Percentiles rank a stretch among this genome's conserved stretches.
These are phyloP conservation scores for Monosporozyma aquatica DNA, from an alignment of 805 yeast species.

Conservation along the genomic window DNA sequence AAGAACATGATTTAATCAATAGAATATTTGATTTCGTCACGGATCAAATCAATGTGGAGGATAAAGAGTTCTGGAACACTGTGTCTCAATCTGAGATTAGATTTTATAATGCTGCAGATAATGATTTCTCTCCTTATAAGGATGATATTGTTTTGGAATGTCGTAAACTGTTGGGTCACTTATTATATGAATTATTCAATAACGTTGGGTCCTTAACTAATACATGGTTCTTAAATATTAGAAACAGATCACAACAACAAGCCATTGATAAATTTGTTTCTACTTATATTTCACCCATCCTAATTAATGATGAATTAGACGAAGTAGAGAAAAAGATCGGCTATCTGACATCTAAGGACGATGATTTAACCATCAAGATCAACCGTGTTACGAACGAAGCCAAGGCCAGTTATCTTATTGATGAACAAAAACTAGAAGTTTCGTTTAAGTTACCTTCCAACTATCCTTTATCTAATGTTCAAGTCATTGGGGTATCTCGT, in stretches of 20 bases:
- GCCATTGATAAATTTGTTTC: conserved; percentile 55
- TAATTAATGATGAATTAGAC: conserved; percentile 50
- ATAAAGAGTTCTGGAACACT: conserved; percentile 20
- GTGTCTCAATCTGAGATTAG: conserved; percentile 19
- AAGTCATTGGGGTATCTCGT: conserved; percentile 67
- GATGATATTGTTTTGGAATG: conserved; percentile 25
- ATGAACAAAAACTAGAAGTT: conserved; percentile 80
- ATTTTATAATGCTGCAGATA: conserved; percentile 13
- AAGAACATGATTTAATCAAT: conserved; percentile 38
- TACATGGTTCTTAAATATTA: conserved; percentile 60
- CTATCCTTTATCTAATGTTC: conserved; percentile 70
- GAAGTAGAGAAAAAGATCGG: conserved; percentile 39
- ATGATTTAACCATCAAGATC: conserved; percentile 46
- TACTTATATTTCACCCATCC: conserved; percentile 51
- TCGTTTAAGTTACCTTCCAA: conserved; percentile 60
- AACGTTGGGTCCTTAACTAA: conserved; percentile 27
- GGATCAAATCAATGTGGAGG: conserved; percentile 39
- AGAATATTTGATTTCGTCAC: conserved; percentile 46
- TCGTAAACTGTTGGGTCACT: conserved; percentile 21
- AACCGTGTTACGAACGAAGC: conserved; percentile 58
- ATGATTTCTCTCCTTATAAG: conserved; percentile 17
- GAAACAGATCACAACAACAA: conserved; percentile 55
- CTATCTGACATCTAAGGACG: conserved; percentile 29
- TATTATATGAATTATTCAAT: conserved; percentile 21
- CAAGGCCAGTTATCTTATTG: conserved; percentile 64